Conservation (phyloP, 768 basidiomycete species). For the Sporobolomyces roseus region DNA sequence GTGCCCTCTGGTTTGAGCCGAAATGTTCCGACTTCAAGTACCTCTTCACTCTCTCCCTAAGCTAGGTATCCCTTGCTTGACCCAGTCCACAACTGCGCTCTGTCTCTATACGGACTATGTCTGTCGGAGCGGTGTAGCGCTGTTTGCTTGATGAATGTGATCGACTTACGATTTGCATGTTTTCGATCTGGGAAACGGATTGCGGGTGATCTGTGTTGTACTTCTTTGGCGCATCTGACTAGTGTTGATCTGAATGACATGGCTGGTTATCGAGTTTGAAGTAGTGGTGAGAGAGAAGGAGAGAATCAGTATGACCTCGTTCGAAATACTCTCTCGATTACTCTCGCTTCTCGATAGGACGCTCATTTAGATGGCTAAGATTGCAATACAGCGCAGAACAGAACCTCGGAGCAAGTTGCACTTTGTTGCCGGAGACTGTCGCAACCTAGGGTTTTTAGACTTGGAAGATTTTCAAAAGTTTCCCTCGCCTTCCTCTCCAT, state of each 20-base stretch:
- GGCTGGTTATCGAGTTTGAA: background rate
- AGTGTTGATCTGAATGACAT: constrained; percentile 15
- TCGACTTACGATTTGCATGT: constrained; percentile 13
- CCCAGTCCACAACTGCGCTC: too few species aligned
- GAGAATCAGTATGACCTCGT: background rate
- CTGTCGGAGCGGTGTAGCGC: background rate
- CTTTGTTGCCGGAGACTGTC: constrained; percentile 8
- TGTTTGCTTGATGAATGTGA: background rate
- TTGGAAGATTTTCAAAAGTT: background rate
- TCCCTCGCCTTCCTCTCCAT: background rate
- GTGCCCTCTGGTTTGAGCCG: too few species aligned
- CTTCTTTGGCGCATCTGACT: constrained; percentile 24
- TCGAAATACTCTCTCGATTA: background rate
- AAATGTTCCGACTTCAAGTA: too few species aligned
- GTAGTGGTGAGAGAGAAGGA: background rate
- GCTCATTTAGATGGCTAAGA: too few species aligned
- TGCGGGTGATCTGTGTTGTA: constrained; percentile 26
- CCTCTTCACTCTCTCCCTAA: too few species aligned
- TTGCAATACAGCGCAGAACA: too few species aligned
- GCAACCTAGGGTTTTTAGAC: background rate
- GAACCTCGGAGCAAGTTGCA: too few species aligned
- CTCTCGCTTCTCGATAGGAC: background rate
- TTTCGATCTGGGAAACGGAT: constrained; percentile 38
- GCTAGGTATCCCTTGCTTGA: too few species aligned
- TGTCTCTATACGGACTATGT: too few species aligned